Evolutionary conservation across 2,329 filamentous ascomycete species (phyloP).

Genomic region (Apiospora phragmitis): DNA sequence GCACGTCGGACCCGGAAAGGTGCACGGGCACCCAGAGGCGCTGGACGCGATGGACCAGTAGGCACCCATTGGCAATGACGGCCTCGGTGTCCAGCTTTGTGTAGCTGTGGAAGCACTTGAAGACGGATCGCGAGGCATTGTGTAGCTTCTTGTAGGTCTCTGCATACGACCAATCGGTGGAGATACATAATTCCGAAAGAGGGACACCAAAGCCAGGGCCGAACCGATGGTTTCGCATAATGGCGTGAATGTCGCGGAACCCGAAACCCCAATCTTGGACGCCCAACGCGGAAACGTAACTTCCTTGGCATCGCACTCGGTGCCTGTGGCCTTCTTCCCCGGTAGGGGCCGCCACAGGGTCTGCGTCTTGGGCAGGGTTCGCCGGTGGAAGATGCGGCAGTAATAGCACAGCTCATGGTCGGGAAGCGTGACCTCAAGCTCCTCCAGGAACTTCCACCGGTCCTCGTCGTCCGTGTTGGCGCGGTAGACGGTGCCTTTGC

Average conservation of each 20-base stretch:
- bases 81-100: conserved; percentile 17
- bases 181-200: conserved; percentile 12
- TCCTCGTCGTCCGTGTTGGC: not conserved
- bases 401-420: conserved; percentile 16
- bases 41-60: conserved; percentile 15
- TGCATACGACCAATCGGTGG: conserved; percentile 17
- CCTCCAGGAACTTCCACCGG: conserved; percentile 15
- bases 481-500: conserved; percentile 8
- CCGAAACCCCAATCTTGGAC: conserved; percentile 15
- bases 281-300: conserved; percentile 14
- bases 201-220: conserved; percentile 9
- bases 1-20: conserved; percentile 16
- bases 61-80: not conserved
- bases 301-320: conserved; percentile 15
- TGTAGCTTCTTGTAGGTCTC: conserved; percentile 15
- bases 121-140: conserved; percentile 12
- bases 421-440: conserved; percentile 9
- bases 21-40: conserved; percentile 17
- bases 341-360: conserved; percentile 10
- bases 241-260: conserved; percentile 15
- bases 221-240: conserved; percentile 11
- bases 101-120: conserved; percentile 17
- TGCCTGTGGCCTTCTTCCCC: not conserved
- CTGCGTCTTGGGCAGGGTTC: not conserved
- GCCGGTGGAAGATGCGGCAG: conserved; percentile 17